Evolutionary conservation across 1,284 basidiomycete genomes (phyloP).

Genomic region (Agaricales sp.): DNA sequence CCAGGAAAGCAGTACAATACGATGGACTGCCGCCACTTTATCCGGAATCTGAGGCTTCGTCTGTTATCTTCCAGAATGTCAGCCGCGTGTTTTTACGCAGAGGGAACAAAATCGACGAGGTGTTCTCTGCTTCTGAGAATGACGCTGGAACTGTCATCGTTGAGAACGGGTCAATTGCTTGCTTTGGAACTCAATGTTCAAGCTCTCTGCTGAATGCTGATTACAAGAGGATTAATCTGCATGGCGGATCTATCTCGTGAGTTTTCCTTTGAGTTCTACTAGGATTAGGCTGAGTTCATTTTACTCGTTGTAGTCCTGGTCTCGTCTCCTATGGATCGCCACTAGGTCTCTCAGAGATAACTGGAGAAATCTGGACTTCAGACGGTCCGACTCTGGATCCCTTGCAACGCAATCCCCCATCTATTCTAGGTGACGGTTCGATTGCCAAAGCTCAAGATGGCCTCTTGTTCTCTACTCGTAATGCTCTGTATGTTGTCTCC

Average conservation of each 20-base stretch:
- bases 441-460: conserved; percentile 67
- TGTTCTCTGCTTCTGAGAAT: not conserved
- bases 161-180: conserved; percentile 19
- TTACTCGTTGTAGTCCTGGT: conserved; percentile 25
- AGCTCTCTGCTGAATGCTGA: conserved; percentile 9
- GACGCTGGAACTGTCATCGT: conserved; percentile 8
- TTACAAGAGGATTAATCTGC: conserved; percentile 22
- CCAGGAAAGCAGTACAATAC: conserved; percentile 38
- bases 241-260: conserved; percentile 27
- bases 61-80: conserved; percentile 36
- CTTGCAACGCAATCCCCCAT: conserved; percentile 31
- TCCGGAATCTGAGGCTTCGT: conserved; percentile 16
- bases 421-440: conserved; percentile 39
- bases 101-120: not conserved
- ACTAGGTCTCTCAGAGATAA: conserved; percentile 53
- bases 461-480: conserved; percentile 58
- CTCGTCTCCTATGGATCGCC: conserved; percentile 49
- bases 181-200: conserved; percentile 14
- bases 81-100: conserved; percentile 20
- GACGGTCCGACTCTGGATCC: conserved; percentile 56
- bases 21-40: conserved; percentile 58
- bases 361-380: conserved; percentile 49
- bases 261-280: not conserved
- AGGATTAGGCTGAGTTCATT: not conserved
- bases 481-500: conserved; percentile 52